Base-by-base conservation (phyloP, 306 rosid species). In the Morella rubra region DNA sequence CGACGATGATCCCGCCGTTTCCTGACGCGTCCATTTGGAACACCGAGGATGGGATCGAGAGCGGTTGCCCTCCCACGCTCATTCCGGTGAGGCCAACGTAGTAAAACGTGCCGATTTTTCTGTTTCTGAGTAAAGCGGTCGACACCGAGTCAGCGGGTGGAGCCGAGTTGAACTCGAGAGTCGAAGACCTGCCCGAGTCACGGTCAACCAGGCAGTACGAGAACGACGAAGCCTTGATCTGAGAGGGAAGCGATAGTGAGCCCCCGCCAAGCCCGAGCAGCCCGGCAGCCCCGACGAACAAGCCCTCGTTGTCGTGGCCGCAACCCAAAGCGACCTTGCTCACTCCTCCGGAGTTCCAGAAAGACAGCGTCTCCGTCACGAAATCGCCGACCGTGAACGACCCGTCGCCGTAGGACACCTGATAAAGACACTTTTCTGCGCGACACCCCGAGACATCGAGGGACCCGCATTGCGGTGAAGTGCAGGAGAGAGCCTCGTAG, bases 251-350 rank as follows among this genome's bases (percentile, higher is more conserved):
- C 0, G 99, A 96, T 0, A 87, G 58, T 0, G 85, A 5, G 3
- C 99, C 98, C 0, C 96, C 97, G 3, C 99, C 99, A n/a, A 96
- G 96, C 0, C 99, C 99, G 14, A 96, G 77, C 0, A 93, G 60
- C 0, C 99, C 99, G 7, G 99, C 97, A 0, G 99, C 78, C 0
- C 79, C 98, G 0, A 88, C 86, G 75, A 96, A 96, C 5, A 93
- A n/a, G 0, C 99, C 99, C 44, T 92, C 96, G 72, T 96, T 92
- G 10, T 88, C 90, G 61, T 91, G 98, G 4, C 99, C 99, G 44
- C 99, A 96, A 0, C 99, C 99, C 18, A 96, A 0, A 0, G 96
- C 89, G 13, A 96, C 74, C 15, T 62, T 41, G 0, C 68, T 72
- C 3, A 89, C 67, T 0, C 91, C 81, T 0, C 97, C 96, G 45